A percentile compares a stretch with the other conserved stretches of the same genome.
Conservation (phyloP, 306 rosid genomes). For the Quercus aquifolioides region DNA sequence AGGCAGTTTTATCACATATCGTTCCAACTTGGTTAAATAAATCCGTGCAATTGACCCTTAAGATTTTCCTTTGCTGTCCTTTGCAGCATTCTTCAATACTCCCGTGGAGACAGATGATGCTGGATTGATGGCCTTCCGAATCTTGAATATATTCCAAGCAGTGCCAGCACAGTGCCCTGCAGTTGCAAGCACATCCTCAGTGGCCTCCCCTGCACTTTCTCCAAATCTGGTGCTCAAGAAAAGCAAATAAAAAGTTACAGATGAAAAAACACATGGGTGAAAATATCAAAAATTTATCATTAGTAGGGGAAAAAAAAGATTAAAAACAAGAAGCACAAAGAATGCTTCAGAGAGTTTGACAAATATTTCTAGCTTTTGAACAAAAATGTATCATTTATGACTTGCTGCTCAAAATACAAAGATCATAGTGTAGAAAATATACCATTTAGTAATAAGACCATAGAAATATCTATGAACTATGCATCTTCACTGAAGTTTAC, state of each 20-base stretch:
- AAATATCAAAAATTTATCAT: background rate
- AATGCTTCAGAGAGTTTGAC: background rate
- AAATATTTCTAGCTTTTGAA: background rate
- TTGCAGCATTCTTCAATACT: slow-evolving; percentile 51
- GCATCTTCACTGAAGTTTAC: too few species aligned
- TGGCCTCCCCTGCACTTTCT: slow-evolving; percentile 84
- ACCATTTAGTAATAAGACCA: too few species aligned
- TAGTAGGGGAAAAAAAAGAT: background rate
- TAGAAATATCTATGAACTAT: too few species aligned
- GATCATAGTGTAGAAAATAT: too few species aligned
- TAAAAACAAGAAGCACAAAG: background rate
- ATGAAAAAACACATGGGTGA: background rate
- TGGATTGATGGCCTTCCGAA: slow-evolving; percentile 80
- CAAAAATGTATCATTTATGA: background rate
- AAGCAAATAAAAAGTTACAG: background rate
- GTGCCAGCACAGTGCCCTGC: slow-evolving; percentile 72
- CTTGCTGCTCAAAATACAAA: background rate
- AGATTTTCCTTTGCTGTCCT: slow-evolving; percentile 12
- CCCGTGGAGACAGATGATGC: slow-evolving; percentile 65
- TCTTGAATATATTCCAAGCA: slow-evolving; percentile 85
- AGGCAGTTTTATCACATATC: background rate
- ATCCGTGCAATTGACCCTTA: background rate
- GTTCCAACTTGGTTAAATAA: background rate
- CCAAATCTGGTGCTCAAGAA: slow-evolving; percentile 59
- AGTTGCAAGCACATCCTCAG: slow-evolving; percentile 70